Base-by-base conservation (phyloP, 805 yeast species). In the Sungouiozyma intestinalis region DNA sequence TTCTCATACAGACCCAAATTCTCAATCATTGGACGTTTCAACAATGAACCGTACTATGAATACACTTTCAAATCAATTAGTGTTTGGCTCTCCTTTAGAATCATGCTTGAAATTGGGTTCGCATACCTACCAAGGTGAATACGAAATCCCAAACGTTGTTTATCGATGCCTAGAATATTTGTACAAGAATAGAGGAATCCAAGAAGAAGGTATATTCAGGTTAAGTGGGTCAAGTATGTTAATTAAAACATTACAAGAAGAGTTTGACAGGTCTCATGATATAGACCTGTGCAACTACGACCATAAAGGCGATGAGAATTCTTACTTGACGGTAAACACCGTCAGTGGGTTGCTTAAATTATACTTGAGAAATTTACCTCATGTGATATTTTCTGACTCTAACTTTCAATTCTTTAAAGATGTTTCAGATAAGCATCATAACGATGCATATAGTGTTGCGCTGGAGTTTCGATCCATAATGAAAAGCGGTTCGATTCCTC, bases 161-260 rank as follows among this genome's bases (percentile, higher is more conserved):
- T 82, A 66, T 52, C 65, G 94, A 45, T 86, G 95, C 54, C 54
- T 88, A 29, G 81, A 76, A 43, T 84, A 72, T 49, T 67, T 90
- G 39, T 70, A 72, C 39, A 71, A 68, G 33, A 73, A 79, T 19
- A 77, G 80, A 17, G 95, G 94, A 0, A 67, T 80, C n/a, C 74
- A 74, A 47, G 92, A 85, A 59, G 95, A 87, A 54, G 98, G 98
- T 9, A 75, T 90, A 2, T 92, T 92, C 66, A 71, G 98, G 47
- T 66, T 87, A 44, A 85, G 88, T 62, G 97, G 97, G 3, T 85
- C 94, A 32, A 82, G 87, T 43, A 73, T 86, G 1, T 71, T 81
- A 40, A 85, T 85, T 33, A 76, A 79, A 48, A 74, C 69, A 34
- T 69, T 85, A 45, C 84, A 80, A 52, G 84, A 76, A 38, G 68